A percentile compares a stretch with the other conserved stretches of the same genome.
phyloP scores from a whole-genome alignment of 192 early-diverging fungal species.

The Coemansia sp. region DNA sequence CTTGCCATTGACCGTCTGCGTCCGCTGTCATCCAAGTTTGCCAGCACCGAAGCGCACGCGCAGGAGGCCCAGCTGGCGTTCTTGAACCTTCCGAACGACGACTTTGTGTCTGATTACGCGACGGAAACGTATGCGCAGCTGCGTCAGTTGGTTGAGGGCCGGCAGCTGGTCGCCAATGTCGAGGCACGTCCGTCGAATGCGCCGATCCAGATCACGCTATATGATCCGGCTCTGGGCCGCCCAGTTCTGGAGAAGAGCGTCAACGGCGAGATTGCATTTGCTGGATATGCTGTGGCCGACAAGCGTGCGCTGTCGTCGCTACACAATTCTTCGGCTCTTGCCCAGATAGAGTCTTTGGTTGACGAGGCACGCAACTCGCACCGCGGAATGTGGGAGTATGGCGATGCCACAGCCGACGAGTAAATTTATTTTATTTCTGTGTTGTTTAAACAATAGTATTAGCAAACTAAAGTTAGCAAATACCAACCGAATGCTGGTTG shows the following conservation, averaged over 20 bases:
- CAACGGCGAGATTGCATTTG: slow-evolving; percentile 65
- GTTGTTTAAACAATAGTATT: too few relatives aligned
- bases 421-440: not conserved
- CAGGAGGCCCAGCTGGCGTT: slow-evolving; percentile 84
- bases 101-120: slow-evolving; percentile 71
- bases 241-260: slow-evolving; percentile 64
- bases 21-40: slow-evolving; percentile 74
- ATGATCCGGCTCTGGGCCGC: slow-evolving; percentile 61
- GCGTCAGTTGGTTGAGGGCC: slow-evolving; percentile 62
- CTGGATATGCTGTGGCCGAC: slow-evolving; percentile 62
- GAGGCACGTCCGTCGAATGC: slow-evolving; percentile 61
- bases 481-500: too few relatives aligned
- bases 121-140: slow-evolving; percentile 71
- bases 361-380: slow-evolving; percentile 38
- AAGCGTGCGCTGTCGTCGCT: slow-evolving; percentile 24
- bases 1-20: slow-evolving; percentile 70
- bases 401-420: slow-evolving; percentile 42
- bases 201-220: slow-evolving; percentile 65
- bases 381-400: slow-evolving; percentile 51
- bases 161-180: slow-evolving; percentile 71
- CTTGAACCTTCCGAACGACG: slow-evolving; percentile 58
- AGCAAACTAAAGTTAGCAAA: too few relatives aligned
- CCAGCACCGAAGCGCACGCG: slow-evolving; percentile 68
- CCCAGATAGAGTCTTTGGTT: slow-evolving; percentile 42
- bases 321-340: slow-evolving; percentile 29